Evolutionary conservation across 2,329 filamentous ascomycete species (phyloP).

Genomic region (Sarocladiaceae sp.): DNA sequence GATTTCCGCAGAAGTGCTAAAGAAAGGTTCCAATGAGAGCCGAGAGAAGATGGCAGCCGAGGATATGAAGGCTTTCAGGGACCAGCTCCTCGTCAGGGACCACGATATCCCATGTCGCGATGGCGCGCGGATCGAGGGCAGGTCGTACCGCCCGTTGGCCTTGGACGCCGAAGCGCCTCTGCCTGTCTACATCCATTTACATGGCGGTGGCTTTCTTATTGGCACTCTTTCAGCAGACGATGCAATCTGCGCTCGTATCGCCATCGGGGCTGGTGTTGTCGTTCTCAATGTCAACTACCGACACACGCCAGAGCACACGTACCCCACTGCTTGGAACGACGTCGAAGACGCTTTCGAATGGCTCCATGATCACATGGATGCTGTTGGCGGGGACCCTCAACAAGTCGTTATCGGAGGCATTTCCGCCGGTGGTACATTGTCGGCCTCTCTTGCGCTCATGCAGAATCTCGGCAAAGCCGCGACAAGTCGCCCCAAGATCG

Average conservation of each 20-base stretch:
- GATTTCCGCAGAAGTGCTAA: neutral
- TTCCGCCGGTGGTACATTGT: constrained; percentile 39
- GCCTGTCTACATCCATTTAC: constrained; percentile 45
- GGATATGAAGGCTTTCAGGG: neutral
- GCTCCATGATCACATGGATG: constrained; percentile 29
- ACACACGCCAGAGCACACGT: constrained; percentile 47
- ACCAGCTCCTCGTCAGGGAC: constrained; percentile 27
- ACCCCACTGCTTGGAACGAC: constrained; percentile 48
- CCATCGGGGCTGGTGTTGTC: constrained; percentile 31
- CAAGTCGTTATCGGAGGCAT: constrained; percentile 41
- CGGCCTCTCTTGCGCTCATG: constrained; percentile 29
- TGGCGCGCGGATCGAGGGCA: constrained; percentile 16
- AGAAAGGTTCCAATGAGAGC: neutral
- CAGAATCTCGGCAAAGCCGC: constrained; percentile 27
- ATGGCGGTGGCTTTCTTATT: constrained; percentile 52
- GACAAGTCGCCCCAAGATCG: constrained; percentile 24
- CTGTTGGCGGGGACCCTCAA: neutral
- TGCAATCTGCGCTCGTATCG: constrained; percentile 40
- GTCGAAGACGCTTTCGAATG: constrained; percentile 48
- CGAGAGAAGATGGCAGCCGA: constrained; percentile 1
- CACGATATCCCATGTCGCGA: constrained; percentile 22
- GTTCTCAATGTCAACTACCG: constrained; percentile 54
- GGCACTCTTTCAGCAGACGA: constrained; percentile 49
- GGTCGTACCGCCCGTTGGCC: neutral
- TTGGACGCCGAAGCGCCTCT: constrained; percentile 18